Evolutionary conservation across 495 filamentous ascomycete genomes (phyloP).

Genomic region (Melanomma pulvis-pyrius): DNA sequence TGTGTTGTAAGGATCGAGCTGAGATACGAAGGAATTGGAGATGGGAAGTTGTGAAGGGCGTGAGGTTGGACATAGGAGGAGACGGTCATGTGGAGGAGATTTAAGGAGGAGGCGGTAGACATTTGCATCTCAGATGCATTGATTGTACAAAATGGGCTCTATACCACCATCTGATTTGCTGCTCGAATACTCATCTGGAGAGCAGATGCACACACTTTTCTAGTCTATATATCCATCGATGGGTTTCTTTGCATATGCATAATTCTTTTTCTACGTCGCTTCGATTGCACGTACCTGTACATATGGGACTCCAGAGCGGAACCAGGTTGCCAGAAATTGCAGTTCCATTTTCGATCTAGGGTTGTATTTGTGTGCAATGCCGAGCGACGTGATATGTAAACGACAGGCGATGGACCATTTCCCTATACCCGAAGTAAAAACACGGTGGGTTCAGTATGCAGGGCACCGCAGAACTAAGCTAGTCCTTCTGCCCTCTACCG

Average conservation of each 20-base stretch:
- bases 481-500: too few species aligned
- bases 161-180: neutral
- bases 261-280: too few species aligned
- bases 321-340: too few species aligned
- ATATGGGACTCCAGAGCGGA: too few species aligned
- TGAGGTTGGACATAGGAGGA: neutral
- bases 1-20: slow-evolving; percentile 7
- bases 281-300: neutral
- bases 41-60: neutral
- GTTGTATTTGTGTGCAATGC: too few species aligned
- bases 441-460: too few species aligned
- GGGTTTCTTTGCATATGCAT: neutral
- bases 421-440: too few species aligned
- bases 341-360: too few species aligned
- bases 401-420: too few species aligned
- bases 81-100: neutral
- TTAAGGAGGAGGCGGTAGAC: neutral
- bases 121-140: neutral
- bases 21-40: neutral
- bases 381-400: too few species aligned
- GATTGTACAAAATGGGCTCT: slow-evolving; percentile 6
- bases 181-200: neutral
- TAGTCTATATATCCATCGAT: neutral
- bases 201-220: neutral
- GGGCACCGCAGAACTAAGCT: too few species aligned